Percentiles rank a stretch among this genome's conserved stretches.
These are phyloP conservation scores for Chaetomiaceae sp. DNA, from an alignment of 2,329 filamentous ascomycete species.

Conservation along the genomic window DNA sequence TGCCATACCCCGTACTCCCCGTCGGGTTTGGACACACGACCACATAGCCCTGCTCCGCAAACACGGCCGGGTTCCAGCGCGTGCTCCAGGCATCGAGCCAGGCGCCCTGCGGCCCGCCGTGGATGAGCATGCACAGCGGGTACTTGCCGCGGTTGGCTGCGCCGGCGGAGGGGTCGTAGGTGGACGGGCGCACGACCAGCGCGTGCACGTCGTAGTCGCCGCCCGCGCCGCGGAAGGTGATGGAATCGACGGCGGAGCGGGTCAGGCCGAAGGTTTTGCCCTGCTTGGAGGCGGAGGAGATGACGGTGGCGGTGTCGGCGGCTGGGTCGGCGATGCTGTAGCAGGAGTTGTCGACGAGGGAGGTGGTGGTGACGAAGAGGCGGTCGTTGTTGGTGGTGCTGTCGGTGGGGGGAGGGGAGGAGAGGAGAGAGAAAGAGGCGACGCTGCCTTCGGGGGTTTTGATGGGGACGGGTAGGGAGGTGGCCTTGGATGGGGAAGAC, in stretches of 20 bases:
- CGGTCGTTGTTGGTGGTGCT: constrained; percentile 18
- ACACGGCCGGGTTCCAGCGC: constrained; percentile 80
- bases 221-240: constrained; percentile 62
- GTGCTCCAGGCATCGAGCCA: constrained; percentile 74
- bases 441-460: constrained; percentile 48
- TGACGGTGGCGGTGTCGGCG: constrained; percentile 31
- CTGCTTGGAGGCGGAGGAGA: constrained; percentile 60
- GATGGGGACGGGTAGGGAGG: constrained; percentile 43
- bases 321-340: constrained; percentile 55
- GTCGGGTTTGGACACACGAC: constrained; percentile 78
- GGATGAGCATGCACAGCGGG: constrained; percentile 71
- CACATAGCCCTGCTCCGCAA: constrained; percentile 82
- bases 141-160: constrained; percentile 60
- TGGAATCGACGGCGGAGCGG: constrained; percentile 56
- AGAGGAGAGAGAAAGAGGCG: constrained; percentile 46
- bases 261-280: constrained; percentile 63
- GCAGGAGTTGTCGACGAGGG: constrained; percentile 64
- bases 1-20: constrained; percentile 76
- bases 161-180: constrained; percentile 46
- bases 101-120: constrained; percentile 74
- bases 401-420: constrained; percentile 32
- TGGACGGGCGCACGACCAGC: constrained; percentile 58
- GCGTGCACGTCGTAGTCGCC: constrained; percentile 62
- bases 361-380: constrained; percentile 62
- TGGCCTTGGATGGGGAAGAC: constrained; percentile 44